Percentiles rank a stretch among this genome's conserved stretches.
These are phyloP conservation scores for Penicillium egyptiacum DNA, from an alignment of 495 filamentous ascomycete species.

Conservation along the genomic window DNA sequence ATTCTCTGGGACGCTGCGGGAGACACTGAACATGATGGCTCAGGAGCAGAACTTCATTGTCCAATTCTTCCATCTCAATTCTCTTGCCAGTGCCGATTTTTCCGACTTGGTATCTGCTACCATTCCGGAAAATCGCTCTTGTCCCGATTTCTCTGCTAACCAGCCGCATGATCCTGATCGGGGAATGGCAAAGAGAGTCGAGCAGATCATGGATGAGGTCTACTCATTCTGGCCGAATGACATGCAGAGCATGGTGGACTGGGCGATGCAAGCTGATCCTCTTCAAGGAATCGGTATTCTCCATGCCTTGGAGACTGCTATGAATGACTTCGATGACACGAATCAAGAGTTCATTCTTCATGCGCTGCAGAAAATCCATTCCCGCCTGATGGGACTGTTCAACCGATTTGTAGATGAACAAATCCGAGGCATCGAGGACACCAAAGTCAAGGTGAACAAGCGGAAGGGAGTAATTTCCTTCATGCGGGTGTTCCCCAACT, in stretches of 20 bases:
- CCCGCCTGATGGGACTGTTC: constrained; percentile 72
- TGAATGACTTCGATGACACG: constrained; percentile 75
- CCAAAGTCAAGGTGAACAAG: constrained; percentile 99
- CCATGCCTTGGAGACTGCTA: constrained; percentile 72
- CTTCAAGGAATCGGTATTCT: constrained; percentile 91
- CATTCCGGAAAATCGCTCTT: constrained; percentile 63
- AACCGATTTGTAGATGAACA: constrained; percentile 91
- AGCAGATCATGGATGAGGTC: constrained; percentile 81
- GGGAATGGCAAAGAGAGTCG: constrained; percentile 72
- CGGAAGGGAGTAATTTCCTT: constrained; percentile 94
- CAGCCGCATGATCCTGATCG: constrained; percentile 82
- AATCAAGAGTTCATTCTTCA: constrained; percentile 89
- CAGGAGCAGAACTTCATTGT: constrained; percentile 94
- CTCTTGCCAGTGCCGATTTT: constrained; percentile 74
- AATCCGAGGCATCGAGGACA: constrained; percentile 92
- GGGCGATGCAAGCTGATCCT: constrained; percentile 76
- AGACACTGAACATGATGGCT: constrained; percentile 74
- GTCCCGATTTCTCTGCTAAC: constrained; percentile 67
- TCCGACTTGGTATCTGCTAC: constrained; percentile 68
- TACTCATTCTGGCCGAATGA: constrained; percentile 79
- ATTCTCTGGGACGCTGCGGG: constrained; percentile 76
- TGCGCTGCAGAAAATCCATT: constrained; percentile 74
- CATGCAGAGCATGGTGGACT: constrained; percentile 78
- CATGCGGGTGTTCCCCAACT: constrained; percentile 88
- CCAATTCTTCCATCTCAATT: constrained; percentile 88